phyloP scores from a whole-genome alignment of 345 rosid species.

The Toxicodendron radicans region DNA sequence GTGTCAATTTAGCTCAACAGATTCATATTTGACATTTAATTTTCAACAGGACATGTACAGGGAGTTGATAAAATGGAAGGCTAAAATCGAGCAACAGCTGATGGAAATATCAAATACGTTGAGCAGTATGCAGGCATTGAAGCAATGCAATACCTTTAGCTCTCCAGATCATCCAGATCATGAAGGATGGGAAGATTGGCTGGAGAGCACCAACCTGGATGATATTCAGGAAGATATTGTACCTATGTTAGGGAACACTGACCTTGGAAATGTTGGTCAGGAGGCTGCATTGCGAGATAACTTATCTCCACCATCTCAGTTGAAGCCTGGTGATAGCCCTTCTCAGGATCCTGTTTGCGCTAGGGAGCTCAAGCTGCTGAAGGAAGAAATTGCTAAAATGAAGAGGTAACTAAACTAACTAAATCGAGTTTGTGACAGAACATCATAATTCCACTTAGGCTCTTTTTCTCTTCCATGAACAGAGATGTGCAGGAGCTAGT shows the following conservation, averaged over 20 bases:
- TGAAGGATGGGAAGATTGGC: constrained; percentile 84
- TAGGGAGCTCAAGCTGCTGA: constrained; percentile 51
- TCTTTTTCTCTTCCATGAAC: constrained; percentile 29
- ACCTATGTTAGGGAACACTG: constrained; percentile 53
- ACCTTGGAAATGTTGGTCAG: constrained; percentile 42
- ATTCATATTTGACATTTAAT: constrained; percentile 1
- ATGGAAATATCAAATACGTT: constrained; percentile 55
- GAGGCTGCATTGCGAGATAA: constrained; percentile 37
- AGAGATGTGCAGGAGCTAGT: constrained; percentile 55
- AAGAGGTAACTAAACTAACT: constrained; percentile 44
- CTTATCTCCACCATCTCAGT: constrained; percentile 34
- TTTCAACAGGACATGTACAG: constrained; percentile 51
- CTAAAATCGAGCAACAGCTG: constrained; percentile 66
- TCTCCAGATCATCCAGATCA: constrained; percentile 48
- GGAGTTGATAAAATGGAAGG: constrained; percentile 65
- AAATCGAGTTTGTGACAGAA: constrained; percentile 1
- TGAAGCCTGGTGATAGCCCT: constrained; percentile 45
- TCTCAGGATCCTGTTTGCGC: constrained; percentile 37
- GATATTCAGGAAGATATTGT: constrained; percentile 56
- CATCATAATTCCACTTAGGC: constrained; percentile 9
- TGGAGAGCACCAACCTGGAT: constrained; percentile 62
- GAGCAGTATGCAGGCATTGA: constrained; percentile 52
- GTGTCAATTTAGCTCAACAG: background rate
- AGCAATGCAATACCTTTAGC: constrained; percentile 48
- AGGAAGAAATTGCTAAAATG: constrained; percentile 54